Evolutionary conservation across 306 rosid genomes (phyloP), one percentile per base, ranked within the genome.

Genomic region (Vicia villosa): DNA sequence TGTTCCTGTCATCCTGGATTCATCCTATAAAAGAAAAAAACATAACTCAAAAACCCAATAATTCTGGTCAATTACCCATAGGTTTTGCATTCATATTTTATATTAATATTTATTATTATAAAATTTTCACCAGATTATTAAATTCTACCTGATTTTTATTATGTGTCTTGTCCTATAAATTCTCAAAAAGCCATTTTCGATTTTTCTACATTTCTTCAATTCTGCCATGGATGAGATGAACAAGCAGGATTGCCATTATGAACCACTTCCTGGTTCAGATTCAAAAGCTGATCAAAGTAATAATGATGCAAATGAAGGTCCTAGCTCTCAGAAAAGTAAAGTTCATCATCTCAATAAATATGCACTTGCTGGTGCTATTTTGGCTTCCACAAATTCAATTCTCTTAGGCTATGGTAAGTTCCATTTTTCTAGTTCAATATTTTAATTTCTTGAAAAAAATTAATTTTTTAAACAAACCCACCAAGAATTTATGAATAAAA

Each of bases 301-400:
- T 70, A 43, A 62, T 60, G 66, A 24, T 2, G 38, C 28, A 55
- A 13, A 24, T 55, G 62, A 55, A 55, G 38, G 10, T 24, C 0
- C 38, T 11, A 24, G 17, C 4, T 55, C 37, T 24, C 67, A 61
- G 12, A 51, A 24, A 24, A 55, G 26, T 14, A 73, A 59, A 12
- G 24, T 73, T 70, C 63, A 77, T 67, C 63, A 72, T 62, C 79
- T 91, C 77, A 89, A 87, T 81, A 87, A 77, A 61, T 89, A 77
- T 73, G 88, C 91, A 3, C 75, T 92, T 30, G 60, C 77, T 42
- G 84, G 89, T 68, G 91, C 92, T 34, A 69, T 92, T 60, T 71
- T 92, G 76, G 98, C 95, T 62, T 92, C 98, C 69, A 78, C 95
- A 19, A 87, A 84, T 74, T 92, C 96, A 26, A 77, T 89, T 75